Conservation (phyloP, 768 basidiomycete species). For the Suillus decipiens region DNA sequence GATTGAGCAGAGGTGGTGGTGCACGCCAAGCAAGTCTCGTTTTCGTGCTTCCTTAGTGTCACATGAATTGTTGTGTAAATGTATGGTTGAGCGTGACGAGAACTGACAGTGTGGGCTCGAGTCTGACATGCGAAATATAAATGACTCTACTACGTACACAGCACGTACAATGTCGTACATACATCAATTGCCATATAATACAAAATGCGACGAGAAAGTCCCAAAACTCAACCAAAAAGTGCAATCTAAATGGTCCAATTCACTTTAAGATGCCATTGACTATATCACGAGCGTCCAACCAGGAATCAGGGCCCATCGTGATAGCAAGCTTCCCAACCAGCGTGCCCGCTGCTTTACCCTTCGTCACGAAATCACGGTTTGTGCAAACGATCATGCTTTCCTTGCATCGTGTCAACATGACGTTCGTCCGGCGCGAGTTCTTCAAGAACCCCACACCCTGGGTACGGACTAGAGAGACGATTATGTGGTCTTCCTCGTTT, state of each 20-base stretch:
- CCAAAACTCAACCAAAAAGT: not conserved
- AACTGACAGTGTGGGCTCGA: no score
- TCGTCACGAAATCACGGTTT: conserved; percentile 35
- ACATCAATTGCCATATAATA: not conserved
- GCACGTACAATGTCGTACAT: no score
- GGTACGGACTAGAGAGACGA: conserved; percentile 70
- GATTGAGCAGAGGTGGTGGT: no score
- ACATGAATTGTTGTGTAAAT: no score
- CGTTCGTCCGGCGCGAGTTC: conserved; percentile 70
- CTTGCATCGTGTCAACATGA: conserved; percentile 82
- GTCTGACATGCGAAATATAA: no score
- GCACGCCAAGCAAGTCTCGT: no score
- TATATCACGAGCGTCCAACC: conserved; percentile 19
- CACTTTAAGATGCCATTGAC: not conserved
- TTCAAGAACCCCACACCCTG: conserved; percentile 61
- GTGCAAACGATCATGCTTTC: conserved; percentile 72
- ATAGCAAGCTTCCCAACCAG: conserved; percentile 28
- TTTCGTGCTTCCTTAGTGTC: no score
- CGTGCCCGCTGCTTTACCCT: conserved; percentile 18
- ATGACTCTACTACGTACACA: no score
- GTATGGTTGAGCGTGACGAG: no score
- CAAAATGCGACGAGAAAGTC: not conserved
- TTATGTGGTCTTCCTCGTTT: conserved; percentile 77
- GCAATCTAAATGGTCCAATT: not conserved
- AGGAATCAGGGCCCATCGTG: conserved; percentile 13